A percentile compares a stretch with the other conserved stretches of the same genome.
Conservation (phyloP, 192 early-diverging fungal species). For the Podila horticola region DNA sequence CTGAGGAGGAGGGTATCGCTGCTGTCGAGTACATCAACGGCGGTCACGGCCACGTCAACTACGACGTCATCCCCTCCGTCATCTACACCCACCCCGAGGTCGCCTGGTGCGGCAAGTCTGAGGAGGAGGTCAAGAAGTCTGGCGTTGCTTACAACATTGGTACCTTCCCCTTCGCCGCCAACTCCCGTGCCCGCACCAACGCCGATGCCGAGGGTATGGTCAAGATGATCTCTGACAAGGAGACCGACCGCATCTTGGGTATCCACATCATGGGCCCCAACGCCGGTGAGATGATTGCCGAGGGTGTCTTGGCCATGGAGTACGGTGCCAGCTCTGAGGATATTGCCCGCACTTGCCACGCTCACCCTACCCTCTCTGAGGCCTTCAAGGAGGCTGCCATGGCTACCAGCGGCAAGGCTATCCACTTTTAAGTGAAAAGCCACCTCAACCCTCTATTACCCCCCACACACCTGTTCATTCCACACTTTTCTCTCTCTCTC, state of each 20-base stretch:
- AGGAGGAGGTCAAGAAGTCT: conserved; percentile 89
- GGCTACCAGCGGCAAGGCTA: conserved; percentile 86
- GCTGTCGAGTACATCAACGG: conserved; percentile 92
- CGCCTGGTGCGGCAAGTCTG: conserved; percentile 98
- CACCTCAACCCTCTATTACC: background rate
- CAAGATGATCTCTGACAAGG: conserved; percentile 96
- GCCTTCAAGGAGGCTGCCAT: conserved; percentile 99
- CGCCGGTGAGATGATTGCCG: conserved; percentile 99
- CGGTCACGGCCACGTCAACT: conserved; percentile 99
- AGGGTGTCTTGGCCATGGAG: conserved; percentile 97
- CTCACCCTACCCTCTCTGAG: conserved; percentile 96
- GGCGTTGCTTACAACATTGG: conserved; percentile 92
- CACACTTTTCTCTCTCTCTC: background rate
- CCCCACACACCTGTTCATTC: background rate
- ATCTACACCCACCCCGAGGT: conserved; percentile 99
- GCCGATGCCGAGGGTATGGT: conserved; percentile 93
- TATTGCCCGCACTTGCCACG: conserved; percentile 97
- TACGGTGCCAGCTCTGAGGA: conserved; percentile 99
- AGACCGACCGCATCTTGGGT: conserved; percentile 96
- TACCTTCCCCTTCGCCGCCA: conserved; percentile 94
- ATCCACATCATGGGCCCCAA: conserved; percentile 99
- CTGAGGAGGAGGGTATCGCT: conserved; percentile 99
- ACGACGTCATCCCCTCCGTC: conserved; percentile 96
- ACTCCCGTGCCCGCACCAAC: conserved; percentile 98
- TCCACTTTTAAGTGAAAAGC: conserved; percentile 69